A percentile compares a stretch with the other conserved stretches of the same genome.
These are phyloP conservation scores for Ceratopteris richardii DNA, from an alignment of 75 land plant genomes.

Conservation along the genomic window DNA sequence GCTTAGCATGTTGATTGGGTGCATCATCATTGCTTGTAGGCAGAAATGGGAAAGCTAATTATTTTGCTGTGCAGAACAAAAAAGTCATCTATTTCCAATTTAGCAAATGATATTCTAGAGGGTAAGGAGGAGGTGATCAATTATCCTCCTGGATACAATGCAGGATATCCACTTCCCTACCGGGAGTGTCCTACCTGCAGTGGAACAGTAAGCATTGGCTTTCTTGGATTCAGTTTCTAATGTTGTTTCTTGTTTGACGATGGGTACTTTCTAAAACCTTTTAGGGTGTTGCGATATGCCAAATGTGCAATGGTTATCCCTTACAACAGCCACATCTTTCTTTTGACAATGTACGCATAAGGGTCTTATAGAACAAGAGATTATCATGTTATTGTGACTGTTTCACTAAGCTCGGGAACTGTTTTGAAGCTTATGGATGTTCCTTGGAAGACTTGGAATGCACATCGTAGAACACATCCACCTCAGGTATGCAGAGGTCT, in stretches of 20 bases:
- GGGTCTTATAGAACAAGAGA: background rate
- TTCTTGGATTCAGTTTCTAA: background rate
- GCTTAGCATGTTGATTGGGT: no score
- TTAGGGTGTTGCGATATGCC: constrained; percentile 83
- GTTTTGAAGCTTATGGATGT: constrained; percentile 69
- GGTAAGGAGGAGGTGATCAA: constrained; percentile 70
- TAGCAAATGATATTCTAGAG: constrained; percentile 64
- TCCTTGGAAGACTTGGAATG: constrained; percentile 81
- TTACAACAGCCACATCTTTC: constrained; percentile 47
- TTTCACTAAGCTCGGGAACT: no score
- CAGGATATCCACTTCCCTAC: constrained; percentile 58
- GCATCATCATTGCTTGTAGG: no score
- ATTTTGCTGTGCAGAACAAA: no score
- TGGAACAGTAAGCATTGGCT: constrained; percentile 56
- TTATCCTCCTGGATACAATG: constrained; percentile 55
- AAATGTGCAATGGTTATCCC: constrained; percentile 53
- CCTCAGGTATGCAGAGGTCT: constrained; percentile 8
- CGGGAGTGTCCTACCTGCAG: constrained; percentile 79
- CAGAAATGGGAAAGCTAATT: no score
- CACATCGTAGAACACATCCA: constrained; percentile 28
- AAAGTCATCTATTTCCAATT: constrained; percentile 13
- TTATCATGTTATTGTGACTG: background rate
- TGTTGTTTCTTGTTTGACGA: background rate
- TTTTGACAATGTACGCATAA: constrained; percentile 59
- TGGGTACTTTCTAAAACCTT: constrained; percentile 5